Evolutionary conservation across 768 basidiomycete species (phyloP).

Genomic region (Collybiopsis confluens): DNA sequence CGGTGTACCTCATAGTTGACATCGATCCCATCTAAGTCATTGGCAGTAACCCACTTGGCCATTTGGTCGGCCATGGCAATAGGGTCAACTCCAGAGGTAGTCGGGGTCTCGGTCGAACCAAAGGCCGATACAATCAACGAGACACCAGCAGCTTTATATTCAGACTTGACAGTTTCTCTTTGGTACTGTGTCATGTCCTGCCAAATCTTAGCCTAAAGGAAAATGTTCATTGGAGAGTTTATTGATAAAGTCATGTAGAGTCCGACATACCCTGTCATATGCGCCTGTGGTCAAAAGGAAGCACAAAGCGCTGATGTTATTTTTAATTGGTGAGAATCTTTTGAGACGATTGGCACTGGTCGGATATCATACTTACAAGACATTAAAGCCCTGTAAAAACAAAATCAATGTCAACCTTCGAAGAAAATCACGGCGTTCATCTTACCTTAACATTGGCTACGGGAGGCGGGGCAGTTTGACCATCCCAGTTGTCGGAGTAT

Average conservation of each 20-base stretch:
- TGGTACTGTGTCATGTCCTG: constrained; percentile 30
- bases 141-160: constrained; percentile 55
- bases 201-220: constrained; percentile 39
- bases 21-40: constrained; percentile 64
- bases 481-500: constrained; percentile 34
- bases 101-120: constrained; percentile 38
- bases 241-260: background rate
- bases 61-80: constrained; percentile 56
- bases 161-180: constrained; percentile 36
- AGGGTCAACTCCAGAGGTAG: constrained; percentile 53
- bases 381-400: constrained; percentile 21
- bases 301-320: constrained; percentile 22
- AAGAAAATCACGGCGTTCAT: background rate
- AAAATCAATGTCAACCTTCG: background rate
- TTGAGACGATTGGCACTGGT: background rate
- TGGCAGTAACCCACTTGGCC: constrained; percentile 61
- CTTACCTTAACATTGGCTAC: constrained; percentile 27
- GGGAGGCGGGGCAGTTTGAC: constrained; percentile 32
- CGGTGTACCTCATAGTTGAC: constrained; percentile 65
- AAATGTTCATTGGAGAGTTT: background rate
- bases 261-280: constrained; percentile 21
- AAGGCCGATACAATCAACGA: constrained; percentile 57
- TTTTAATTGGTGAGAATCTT: background rate
- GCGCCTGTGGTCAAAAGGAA: constrained; percentile 39
- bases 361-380: too few relatives aligned